Base-by-base conservation (phyloP, 768 basidiomycete species). In the Russula ochroleuca region DNA sequence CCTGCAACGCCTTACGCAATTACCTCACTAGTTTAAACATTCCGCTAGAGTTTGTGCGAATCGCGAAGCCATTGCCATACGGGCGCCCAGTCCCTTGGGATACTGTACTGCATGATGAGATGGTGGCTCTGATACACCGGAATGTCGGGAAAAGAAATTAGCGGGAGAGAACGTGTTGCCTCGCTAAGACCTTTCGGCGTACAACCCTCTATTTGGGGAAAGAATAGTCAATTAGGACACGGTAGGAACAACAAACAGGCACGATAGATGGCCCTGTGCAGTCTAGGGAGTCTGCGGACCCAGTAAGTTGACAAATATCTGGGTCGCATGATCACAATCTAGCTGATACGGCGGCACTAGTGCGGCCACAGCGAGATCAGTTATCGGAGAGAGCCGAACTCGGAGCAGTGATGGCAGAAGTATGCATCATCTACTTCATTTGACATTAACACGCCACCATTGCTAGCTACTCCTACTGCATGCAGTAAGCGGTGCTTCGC, bases 141-240 rank as follows among this genome's bases (percentile, higher is more conserved):
- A 47, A 45, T 35, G 43, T 21, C 56, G 43, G 41, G 41, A 15
- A 43, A 63, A 45, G 33, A 23, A 57, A 62, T n/a, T 8, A 41
- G 8, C 8, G 47, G 38, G 17, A 1, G 28, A 19, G 31, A 35
- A 41, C 11, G 13, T 14, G 14, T 25, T 17, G 56, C 14, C 23
- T 43, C 6, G 25, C 40, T 15, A 13, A 23, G 13, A 31, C 11
- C 11, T 15, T 13, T 21, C n/a, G 23, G 38, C 31, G n/a, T 10
- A 15, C 2, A 14, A 33, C n/a, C 4, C n/a, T 10, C 28, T 13
- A 45, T 45, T 50, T 51, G 41, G 13, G 23, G 5, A 19, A 31
- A 11, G 3, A 35, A 28, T 45, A 1, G n/a, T 38, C 38, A 15
- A 52, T 43, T 45, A 47, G 19, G 43, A 47, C 41, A 47, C 5